Conservation (phyloP, 2,329 filamentous ascomycete species). For the Sordariomycetes sp. region DNA sequence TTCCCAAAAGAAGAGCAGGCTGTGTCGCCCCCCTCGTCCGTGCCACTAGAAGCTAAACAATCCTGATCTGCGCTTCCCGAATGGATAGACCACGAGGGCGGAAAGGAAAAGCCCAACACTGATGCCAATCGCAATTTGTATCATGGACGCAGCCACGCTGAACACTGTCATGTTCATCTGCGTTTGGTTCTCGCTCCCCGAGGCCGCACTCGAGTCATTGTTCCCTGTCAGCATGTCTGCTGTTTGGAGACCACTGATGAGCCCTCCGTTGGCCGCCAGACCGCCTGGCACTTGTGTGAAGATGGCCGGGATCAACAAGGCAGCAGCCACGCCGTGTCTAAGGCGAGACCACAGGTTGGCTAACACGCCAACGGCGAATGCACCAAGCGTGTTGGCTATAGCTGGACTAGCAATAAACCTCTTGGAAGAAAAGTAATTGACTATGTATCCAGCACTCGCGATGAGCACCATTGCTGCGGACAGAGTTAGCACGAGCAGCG, state of each 20-base stretch:
- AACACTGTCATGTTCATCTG: constrained; percentile 30
- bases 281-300: constrained; percentile 40
- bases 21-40: too few relatives aligned
- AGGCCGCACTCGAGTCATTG: neutral
- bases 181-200: constrained; percentile 5
- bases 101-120: constrained; percentile 40
- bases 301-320: constrained; percentile 36
- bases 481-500: too few relatives aligned
- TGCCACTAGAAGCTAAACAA: constrained; percentile 34
- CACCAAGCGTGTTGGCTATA: constrained; percentile 68
- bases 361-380: constrained; percentile 65
- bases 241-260: constrained; percentile 33
- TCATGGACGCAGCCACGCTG: constrained; percentile 38
- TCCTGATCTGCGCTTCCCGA: constrained; percentile 39
- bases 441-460: constrained; percentile 63
- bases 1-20: too few relatives aligned
- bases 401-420: constrained; percentile 63
- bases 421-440: constrained; percentile 63
- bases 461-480: constrained; percentile 71
- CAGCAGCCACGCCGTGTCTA: constrained; percentile 39
- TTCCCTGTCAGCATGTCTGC: constrained; percentile 30
- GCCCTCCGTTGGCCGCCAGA: constrained; percentile 34
- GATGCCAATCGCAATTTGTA: constrained; percentile 43
- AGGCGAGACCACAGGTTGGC: constrained; percentile 68
- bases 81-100: constrained; percentile 37